Conservation (phyloP, 306 rosid species). For the Cicer chorassanicum region DNA sequence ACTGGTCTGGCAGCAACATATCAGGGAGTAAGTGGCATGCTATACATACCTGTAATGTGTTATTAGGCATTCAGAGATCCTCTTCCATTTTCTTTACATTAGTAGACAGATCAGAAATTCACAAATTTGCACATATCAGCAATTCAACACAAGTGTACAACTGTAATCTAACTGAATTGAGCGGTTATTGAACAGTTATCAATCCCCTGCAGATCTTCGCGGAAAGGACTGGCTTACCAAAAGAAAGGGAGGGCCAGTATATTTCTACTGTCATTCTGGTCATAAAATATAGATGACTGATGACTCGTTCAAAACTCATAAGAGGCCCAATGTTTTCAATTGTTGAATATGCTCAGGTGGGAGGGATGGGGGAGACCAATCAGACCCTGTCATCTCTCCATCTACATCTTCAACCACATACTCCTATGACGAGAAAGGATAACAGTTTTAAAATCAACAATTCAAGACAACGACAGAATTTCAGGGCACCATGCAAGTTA, state of each 20-base stretch:
- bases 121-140: slow-evolving; percentile 43
- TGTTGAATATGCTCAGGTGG: slow-evolving; percentile 93
- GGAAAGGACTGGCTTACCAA: slow-evolving; percentile 42
- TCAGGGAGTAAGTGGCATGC: slow-evolving; percentile 27
- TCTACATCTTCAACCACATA: slow-evolving; percentile 97
- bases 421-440: slow-evolving; percentile 59
- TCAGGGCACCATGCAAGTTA: slow-evolving; percentile 28
- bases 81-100: slow-evolving; percentile 50
- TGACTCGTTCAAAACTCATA: slow-evolving; percentile 52
- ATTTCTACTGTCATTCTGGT: slow-evolving; percentile 45
- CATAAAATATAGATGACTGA: slow-evolving; percentile 41
- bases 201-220: slow-evolving; percentile 36
- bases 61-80: slow-evolving; percentile 43
- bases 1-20: slow-evolving; percentile 9
- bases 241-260: slow-evolving; percentile 41
- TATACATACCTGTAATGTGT: slow-evolving; percentile 46
- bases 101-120: slow-evolving; percentile 41
- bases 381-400: slow-evolving; percentile 87
- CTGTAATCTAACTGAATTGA: slow-evolving; percentile 45
- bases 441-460: slow-evolving; percentile 41
- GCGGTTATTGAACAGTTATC: slow-evolving; percentile 38
- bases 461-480: slow-evolving; percentile 27
- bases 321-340: slow-evolving; percentile 85
- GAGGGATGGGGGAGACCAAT: slow-evolving; percentile 88
- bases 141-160: slow-evolving; percentile 46